Base-by-base conservation (phyloP, 805 yeast species). In the Cyberlindnera xylosilytica region DNA sequence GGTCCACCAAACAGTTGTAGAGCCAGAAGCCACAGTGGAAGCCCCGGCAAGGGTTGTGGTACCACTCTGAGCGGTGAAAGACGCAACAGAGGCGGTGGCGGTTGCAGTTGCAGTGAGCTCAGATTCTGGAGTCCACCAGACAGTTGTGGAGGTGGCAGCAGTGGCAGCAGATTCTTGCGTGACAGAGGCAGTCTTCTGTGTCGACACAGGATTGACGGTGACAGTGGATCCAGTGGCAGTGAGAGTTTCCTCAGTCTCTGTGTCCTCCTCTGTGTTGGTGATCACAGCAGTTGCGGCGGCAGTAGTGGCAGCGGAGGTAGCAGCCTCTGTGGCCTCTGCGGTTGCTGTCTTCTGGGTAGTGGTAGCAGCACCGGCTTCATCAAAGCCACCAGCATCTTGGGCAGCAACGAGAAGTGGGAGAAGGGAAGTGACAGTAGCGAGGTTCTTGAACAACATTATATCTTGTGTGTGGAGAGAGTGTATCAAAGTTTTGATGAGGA, bases 71-170 rank as follows among this genome's bases (percentile, higher is more conserved):
- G 19, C 13, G 12, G 4, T 19, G n/a, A 4, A 18, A 20, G 36
- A 34, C 6, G 11, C 28, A 13, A 6, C 11, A 17, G 28, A 11
- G 19, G 28, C 24, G 7, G 24, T 22, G 24, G 24, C 24, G 10
- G 24, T 22, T 16, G 36, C 36, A 15, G 19, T 6, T n/a, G 29
- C 37, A 16, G 37, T 22, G 9, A 16, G 17, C 9, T 36, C 36
- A n/a, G 47, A 29, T n/a, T 40, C 44, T 15, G 49, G 42, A 15
- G 57, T 47, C 50, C 52, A 48, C 51, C 52, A 52, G n/a, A 45
- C 45, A 5, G 60, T 46, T 2, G 57, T 45, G 8, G 53, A 42
- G 12, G 34, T 31, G 12, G 42, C 38, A 35, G 42, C 38, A 35
- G 40, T 33, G 26, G 36, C 39, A 10, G 46, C 43, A 28, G 45